These are phyloP conservation scores for Debaryomyces fabryi DNA, from an alignment of 1,139 yeast genomes.

Conservation along the genomic window DNA sequence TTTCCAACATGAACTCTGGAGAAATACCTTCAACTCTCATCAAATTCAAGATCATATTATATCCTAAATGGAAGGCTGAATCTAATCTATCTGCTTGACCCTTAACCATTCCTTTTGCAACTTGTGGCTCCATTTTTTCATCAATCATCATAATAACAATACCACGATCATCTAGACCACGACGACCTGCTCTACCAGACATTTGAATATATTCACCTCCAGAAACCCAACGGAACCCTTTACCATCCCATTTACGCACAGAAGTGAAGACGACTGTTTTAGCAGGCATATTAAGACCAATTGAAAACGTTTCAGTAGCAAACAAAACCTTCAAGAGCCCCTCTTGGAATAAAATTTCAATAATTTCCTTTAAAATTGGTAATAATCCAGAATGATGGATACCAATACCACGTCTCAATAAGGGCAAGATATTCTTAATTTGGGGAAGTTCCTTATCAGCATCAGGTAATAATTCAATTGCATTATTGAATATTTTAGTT, in stretches of 20 bases:
- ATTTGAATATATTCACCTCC: slow-evolving; percentile 99
- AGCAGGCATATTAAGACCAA: slow-evolving; percentile 98
- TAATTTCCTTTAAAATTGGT: slow-evolving; percentile 94
- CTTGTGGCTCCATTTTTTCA: slow-evolving; percentile 98
- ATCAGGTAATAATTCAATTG: slow-evolving; percentile 83
- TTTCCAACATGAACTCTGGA: slow-evolving; percentile 94
- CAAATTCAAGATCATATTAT: slow-evolving; percentile 93
- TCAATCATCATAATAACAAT: slow-evolving; percentile 99
- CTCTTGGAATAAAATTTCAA: slow-evolving; percentile 95
- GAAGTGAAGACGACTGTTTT: slow-evolving; percentile 97
- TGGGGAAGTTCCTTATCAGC: slow-evolving; percentile 92
- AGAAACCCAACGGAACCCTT: slow-evolving; percentile 96
- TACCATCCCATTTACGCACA: slow-evolving; percentile 98
- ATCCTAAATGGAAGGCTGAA: slow-evolving; percentile 95
- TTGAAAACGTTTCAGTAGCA: slow-evolving; percentile 98
- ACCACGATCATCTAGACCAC: slow-evolving; percentile 99
- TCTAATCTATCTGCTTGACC: slow-evolving; percentile 97
- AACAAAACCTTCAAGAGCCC: slow-evolving; percentile 91
- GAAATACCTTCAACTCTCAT: slow-evolving; percentile 98
- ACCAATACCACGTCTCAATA: slow-evolving; percentile 93
- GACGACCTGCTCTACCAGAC: slow-evolving; percentile 99
- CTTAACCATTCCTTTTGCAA: slow-evolving; percentile 98
- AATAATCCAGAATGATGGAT: slow-evolving; percentile 96
- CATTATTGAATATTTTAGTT: slow-evolving; percentile 85
- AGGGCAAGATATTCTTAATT: slow-evolving; percentile 85